A percentile compares a stretch with the other conserved stretches of the same genome.
Evolutionary conservation across 2,329 filamentous ascomycete species (phyloP).

Genomic region (Fusarium begoniae): DNA sequence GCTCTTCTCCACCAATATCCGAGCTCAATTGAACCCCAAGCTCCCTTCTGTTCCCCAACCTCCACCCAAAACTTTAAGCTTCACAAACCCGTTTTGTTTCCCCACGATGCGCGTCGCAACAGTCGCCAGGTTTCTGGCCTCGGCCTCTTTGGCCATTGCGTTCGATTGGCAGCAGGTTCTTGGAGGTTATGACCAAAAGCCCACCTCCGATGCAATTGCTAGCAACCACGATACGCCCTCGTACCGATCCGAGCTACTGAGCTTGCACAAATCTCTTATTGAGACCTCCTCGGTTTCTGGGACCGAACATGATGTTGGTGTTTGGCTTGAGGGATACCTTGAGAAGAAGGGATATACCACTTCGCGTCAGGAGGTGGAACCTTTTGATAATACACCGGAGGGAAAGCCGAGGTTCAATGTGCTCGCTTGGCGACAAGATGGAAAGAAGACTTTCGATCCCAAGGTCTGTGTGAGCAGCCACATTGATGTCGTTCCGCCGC

Average conservation of each 20-base stretch:
- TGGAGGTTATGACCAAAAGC: background rate
- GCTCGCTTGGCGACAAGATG: slow-evolving; percentile 68
- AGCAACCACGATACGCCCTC: slow-evolving; percentile 38
- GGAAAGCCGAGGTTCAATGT: slow-evolving; percentile 70
- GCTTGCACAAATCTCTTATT: slow-evolving; percentile 79
- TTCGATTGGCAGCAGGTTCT: slow-evolving; percentile 23
- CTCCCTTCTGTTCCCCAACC: slow-evolving; percentile 13
- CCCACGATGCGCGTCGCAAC: slow-evolving; percentile 26
- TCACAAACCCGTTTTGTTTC: background rate
- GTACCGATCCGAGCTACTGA: slow-evolving; percentile 66
- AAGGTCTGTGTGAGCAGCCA: slow-evolving; percentile 78
- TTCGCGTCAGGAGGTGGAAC: slow-evolving; percentile 53
- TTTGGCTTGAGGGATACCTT: slow-evolving; percentile 75
- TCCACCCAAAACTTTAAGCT: slow-evolving; percentile 6
- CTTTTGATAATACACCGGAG: slow-evolving; percentile 43
- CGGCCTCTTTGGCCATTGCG: slow-evolving; percentile 18
- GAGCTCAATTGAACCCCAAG: slow-evolving; percentile 23
- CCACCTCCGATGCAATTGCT: background rate
- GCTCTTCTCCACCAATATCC: slow-evolving; percentile 20
- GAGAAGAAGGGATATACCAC: slow-evolving; percentile 55
- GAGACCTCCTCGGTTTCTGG: slow-evolving; percentile 76
- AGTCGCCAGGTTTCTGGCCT: slow-evolving; percentile 16
- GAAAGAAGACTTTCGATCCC: slow-evolving; percentile 55
- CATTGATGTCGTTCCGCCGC: slow-evolving; percentile 81
- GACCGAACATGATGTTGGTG: slow-evolving; percentile 73